Conservation (phyloP, 257 asterid genomes). For the Fraxinus quadrangulata region DNA sequence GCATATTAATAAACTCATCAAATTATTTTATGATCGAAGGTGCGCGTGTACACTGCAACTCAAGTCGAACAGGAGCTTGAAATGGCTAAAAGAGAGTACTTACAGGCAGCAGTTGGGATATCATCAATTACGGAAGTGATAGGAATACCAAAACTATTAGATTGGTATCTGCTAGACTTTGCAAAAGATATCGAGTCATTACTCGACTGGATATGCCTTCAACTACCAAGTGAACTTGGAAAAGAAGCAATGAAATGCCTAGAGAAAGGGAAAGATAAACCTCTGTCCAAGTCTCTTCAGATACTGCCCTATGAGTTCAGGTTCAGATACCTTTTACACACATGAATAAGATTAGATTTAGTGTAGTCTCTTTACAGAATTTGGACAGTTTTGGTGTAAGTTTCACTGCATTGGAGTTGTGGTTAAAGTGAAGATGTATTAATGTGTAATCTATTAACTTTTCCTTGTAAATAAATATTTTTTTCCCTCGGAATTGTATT, state of each 20-base stretch:
- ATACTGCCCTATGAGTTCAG: conserved; percentile 79
- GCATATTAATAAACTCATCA: not conserved
- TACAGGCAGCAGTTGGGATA: conserved; percentile 78
- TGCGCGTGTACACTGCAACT: conserved; percentile 74
- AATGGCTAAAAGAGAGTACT: conserved; percentile 71
- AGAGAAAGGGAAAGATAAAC: conserved; percentile 49
- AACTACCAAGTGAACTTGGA: conserved; percentile 64
- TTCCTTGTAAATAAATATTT: conserved; percentile 39
- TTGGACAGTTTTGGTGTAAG: conserved; percentile 35
- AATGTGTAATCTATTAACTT: conserved; percentile 33
- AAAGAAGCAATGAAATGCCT: conserved; percentile 71
- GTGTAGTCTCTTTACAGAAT: conserved; percentile 15
- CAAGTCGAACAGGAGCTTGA: conserved; percentile 77
- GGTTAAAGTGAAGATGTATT: conserved; percentile 28
- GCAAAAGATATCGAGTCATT: conserved; percentile 81
- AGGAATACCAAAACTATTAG: conserved; percentile 80
- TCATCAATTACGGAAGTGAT: conserved; percentile 46
- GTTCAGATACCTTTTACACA: conserved; percentile 77
- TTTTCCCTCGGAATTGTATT: conserved; percentile 5
- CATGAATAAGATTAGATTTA: conserved; percentile 39
- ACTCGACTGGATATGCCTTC: conserved; percentile 86
- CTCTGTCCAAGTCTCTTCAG: conserved; percentile 48
- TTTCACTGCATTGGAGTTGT: conserved; percentile 39
- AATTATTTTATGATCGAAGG: conserved; percentile 40
- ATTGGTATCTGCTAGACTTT: conserved; percentile 88